These are phyloP conservation scores for Aleurites moluccanus DNA, from an alignment of 441 rosid species.

Conservation along the genomic window DNA sequence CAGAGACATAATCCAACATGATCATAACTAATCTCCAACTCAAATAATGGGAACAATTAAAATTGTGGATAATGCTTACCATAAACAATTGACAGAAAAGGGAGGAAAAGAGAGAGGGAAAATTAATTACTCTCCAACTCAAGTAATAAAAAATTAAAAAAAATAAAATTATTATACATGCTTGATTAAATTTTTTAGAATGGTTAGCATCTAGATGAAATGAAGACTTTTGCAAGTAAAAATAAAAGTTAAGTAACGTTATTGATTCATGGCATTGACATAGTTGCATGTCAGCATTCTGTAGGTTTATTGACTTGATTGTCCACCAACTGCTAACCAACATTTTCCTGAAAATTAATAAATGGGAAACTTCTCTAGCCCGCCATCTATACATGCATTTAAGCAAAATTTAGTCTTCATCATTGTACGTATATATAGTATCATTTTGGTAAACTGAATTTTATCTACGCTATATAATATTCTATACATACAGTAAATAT, in stretches of 20 bases:
- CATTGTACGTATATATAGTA: too few relatives aligned
- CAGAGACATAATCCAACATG: neutral
- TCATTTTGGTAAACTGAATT: too few relatives aligned
- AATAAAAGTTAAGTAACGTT: neutral
- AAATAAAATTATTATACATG: too few relatives aligned
- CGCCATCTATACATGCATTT: neutral
- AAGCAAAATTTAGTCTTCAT: neutral
- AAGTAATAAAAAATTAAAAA: too few relatives aligned
- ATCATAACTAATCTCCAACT: slow-evolving; percentile 6
- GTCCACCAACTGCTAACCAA: slow-evolving; percentile 3
- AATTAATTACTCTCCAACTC: too few relatives aligned
- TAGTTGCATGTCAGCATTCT: neutral
- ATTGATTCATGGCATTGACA: neutral
- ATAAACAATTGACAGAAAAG: too few relatives aligned
- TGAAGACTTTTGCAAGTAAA: neutral
- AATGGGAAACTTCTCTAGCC: neutral
- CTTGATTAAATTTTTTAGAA: too few relatives aligned
- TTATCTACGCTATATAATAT: too few relatives aligned
- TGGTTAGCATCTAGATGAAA: too few relatives aligned
- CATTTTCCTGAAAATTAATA: slow-evolving; percentile 8
- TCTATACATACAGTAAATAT: too few relatives aligned
- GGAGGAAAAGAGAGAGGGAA: too few relatives aligned
- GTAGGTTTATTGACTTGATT: neutral
- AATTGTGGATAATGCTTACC: neutral
- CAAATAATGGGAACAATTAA: neutral